These are phyloP conservation scores for Malassezia dermatis DNA, from an alignment of 1,284 basidiomycete genomes.

Conservation along the genomic window DNA sequence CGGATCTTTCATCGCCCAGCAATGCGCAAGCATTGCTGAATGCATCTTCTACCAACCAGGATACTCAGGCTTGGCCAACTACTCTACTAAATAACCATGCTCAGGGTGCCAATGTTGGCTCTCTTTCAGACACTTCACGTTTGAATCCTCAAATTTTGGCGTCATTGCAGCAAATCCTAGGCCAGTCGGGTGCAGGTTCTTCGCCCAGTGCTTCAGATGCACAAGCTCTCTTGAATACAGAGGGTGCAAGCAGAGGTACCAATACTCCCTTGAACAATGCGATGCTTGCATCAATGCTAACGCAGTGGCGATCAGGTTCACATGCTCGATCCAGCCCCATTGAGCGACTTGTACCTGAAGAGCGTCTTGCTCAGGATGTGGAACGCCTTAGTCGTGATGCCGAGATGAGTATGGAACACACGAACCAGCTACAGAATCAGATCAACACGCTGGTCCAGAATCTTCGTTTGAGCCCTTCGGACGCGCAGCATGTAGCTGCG, in stretches of 20 bases:
- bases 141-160: constrained; percentile 1
- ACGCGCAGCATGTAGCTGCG: background rate
- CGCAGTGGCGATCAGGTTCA: background rate
- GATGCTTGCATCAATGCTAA: background rate
- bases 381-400: constrained; percentile 55
- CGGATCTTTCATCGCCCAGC: background rate
- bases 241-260: background rate
- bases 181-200: background rate
- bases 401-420: constrained; percentile 61
- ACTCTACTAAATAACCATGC: background rate
- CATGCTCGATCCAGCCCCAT: background rate
- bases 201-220: background rate
- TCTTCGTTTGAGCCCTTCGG: constrained; percentile 55
- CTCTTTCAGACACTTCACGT: background rate
- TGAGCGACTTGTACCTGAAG: background rate
- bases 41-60: background rate
- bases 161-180: background rate
- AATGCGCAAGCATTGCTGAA: background rate
- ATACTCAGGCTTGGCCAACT: background rate
- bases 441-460: constrained; percentile 65
- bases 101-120: background rate
- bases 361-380: constrained; percentile 44
- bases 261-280: background rate
- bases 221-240: background rate
- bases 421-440: constrained; percentile 61